Base-by-base conservation (phyloP, 805 yeast species). In the Zygotorulaspora danielsina region DNA sequence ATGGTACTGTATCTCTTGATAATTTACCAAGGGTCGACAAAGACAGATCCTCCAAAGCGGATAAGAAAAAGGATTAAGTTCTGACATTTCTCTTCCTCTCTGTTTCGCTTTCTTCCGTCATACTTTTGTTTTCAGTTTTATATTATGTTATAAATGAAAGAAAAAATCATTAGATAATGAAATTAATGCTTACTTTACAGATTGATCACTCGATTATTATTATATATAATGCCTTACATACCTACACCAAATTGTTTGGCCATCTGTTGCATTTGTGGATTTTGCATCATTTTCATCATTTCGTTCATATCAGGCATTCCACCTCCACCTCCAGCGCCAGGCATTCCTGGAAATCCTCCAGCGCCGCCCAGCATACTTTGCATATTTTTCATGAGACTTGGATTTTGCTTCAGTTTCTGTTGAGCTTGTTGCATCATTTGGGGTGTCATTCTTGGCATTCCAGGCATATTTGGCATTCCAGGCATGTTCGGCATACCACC, bases 301-400 rank as follows among this genome's bases (percentile, higher is more conserved):
- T 77, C 73, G 42, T 71, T 65, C 78, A 79, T 74, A 51, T 73
- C 75, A n/a, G 83, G 83, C 81, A 78, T 76, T 13, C 86, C 86
- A 22, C 75, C 77, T 8, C 63, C 73, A 12, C 69, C 70, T 25
- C 50, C 47, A 31, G 44, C 27, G 9, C 70, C 74, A 3, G 43
- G 52, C 41, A 39, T 41, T 4, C 63, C 63, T 10, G 60, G 59
- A 10, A 37, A 49, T 47, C 68, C 69, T 17, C 55, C 55, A 5
- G 43, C 45, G 22, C 84, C 84, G 34, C 86, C 86, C 67, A 84
- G 75, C 76, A 79, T 82, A 43, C 70, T 70, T 79, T 78, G 78
- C 76, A 82, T 73, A 41, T 72, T 72, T 53, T 79, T 78, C 87
- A 81, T 81, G 77, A 82, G 70, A 9, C 81, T 77, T 21, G 90